Percentiles rank a stretch among this genome's conserved stretches.
These are phyloP conservation scores for Pythium pectinolyticum DNA, from an alignment of 352 stramenopile genomes.

Conservation along the genomic window DNA sequence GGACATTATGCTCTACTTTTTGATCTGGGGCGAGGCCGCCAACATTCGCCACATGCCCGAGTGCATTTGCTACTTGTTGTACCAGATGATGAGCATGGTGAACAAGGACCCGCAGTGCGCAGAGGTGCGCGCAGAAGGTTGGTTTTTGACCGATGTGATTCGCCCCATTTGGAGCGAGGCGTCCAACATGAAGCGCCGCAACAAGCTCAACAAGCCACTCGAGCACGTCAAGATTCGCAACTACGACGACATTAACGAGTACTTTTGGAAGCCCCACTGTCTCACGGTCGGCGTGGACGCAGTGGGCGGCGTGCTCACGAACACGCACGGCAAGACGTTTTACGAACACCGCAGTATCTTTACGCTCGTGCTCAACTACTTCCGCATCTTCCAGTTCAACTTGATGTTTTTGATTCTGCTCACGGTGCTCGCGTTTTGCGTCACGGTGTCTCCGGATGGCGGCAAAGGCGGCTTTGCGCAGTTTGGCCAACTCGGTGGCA, in stretches of 20 bases:
- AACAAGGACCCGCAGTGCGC: constrained; percentile 26
- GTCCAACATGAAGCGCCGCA: constrained; percentile 40
- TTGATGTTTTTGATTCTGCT: constrained; percentile 42
- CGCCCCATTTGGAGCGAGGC: constrained; percentile 35
- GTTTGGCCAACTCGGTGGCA: constrained; percentile 34
- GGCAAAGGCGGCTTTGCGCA: constrained; percentile 36
- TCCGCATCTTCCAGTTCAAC: constrained; percentile 57
- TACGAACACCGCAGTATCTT: constrained; percentile 46
- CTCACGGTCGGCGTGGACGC: constrained; percentile 29
- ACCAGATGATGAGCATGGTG: constrained; percentile 48
- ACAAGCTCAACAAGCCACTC: constrained; percentile 28
- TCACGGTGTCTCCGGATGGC: constrained; percentile 35
- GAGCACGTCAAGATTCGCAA: constrained; percentile 43
- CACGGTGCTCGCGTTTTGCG: constrained; percentile 34
- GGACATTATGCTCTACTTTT: constrained; percentile 92
- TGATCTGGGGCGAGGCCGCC: constrained; percentile 91
- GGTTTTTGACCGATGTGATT: constrained; percentile 32
- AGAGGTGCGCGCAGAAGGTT: constrained; percentile 24
- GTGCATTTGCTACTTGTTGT: constrained; percentile 92
- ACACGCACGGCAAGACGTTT: constrained; percentile 40
- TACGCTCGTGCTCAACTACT: constrained; percentile 42
- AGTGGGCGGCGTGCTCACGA: constrained; percentile 26
- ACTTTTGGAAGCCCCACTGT: constrained; percentile 39
- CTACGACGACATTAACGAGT: constrained; percentile 50
- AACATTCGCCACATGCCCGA: constrained; percentile 94